A percentile compares a stretch with the other conserved stretches of the same genome.
Evolutionary conservation across 2,329 filamentous ascomycete species (phyloP).

Genomic region (Trichoderma semiorbis): DNA sequence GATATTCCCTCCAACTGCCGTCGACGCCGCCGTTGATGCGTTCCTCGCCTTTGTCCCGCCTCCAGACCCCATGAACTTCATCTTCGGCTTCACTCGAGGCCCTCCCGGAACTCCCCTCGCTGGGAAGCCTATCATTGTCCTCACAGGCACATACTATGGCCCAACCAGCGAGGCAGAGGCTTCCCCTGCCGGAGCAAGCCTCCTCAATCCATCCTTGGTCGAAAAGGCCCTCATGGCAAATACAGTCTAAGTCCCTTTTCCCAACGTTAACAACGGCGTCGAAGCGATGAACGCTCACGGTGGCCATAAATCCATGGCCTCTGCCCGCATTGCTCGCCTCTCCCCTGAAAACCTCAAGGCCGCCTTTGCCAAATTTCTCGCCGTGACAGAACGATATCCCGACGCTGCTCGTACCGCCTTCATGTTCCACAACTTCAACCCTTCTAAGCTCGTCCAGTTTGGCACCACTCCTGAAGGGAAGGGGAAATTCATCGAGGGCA

Average conservation of each 20-base stretch:
- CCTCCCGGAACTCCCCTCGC: conserved; percentile 30
- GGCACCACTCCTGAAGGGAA: background rate
- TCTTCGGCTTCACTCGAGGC: conserved; percentile 28
- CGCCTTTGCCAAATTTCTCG: conserved; percentile 26
- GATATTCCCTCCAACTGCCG: conserved; percentile 27
- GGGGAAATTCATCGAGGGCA: conserved; percentile 22
- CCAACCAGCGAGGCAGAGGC: conserved; percentile 25
- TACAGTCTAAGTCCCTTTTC: conserved; percentile 25
- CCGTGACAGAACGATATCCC: conserved; percentile 21
- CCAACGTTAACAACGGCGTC: conserved; percentile 24
- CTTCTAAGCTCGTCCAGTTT: conserved; percentile 8
- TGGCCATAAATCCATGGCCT: conserved; percentile 29
- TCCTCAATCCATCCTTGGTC: conserved; percentile 22
- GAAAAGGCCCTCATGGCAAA: conserved; percentile 24
- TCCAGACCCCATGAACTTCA: conserved; percentile 19
- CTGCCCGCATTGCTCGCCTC: conserved; percentile 24
- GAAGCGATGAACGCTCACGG: conserved; percentile 27
- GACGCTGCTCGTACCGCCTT: conserved; percentile 22
- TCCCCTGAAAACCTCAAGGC: conserved; percentile 20
- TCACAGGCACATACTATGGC: conserved; percentile 27
- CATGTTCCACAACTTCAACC: conserved; percentile 22
- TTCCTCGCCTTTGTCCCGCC: conserved; percentile 26
- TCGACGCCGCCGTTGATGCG: conserved; percentile 22
- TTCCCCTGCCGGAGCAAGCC: conserved; percentile 13
- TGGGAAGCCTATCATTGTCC: conserved; percentile 29